A percentile compares a stretch with the other conserved stretches of the same genome.
Evolutionary conservation across 768 basidiomycete species (phyloP).

Genomic region (Grammothele lineata): DNA sequence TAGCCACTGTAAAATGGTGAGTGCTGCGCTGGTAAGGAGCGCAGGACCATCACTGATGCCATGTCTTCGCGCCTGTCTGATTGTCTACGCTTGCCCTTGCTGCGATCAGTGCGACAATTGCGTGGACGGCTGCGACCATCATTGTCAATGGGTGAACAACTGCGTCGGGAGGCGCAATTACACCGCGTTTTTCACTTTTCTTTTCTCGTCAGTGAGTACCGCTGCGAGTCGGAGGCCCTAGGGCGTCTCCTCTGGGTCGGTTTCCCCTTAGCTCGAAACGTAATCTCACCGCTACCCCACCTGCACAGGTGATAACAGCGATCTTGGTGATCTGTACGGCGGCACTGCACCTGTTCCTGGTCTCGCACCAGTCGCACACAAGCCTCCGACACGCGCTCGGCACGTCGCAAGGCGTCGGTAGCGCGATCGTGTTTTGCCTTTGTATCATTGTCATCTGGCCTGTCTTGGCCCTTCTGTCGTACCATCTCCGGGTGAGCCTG

Average conservation of each 20-base stretch:
- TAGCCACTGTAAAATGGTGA: conserved; percentile 92
- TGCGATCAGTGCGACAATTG: conserved; percentile 85
- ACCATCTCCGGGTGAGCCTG: conserved; percentile 78
- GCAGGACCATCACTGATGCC: too few species aligned
- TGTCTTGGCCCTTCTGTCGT: conserved; percentile 69
- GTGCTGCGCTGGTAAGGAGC: conserved; percentile 24
- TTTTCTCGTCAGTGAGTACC: conserved; percentile 67
- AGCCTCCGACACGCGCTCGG: conserved; percentile 44
- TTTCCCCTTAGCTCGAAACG: not conserved
- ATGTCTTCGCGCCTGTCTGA: too few species aligned
- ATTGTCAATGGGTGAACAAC: conserved; percentile 91
- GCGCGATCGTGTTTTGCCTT: conserved; percentile 75
- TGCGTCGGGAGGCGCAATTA: conserved; percentile 96
- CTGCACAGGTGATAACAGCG: conserved; percentile 60
- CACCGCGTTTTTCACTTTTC: conserved; percentile 83
- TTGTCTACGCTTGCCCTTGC: too few species aligned
- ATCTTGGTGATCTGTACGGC: conserved; percentile 78
- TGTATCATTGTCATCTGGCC: conserved; percentile 78
- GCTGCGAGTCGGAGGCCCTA: conserved; percentile 7
- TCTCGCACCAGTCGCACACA: conserved; percentile 47
- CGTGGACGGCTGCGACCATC: conserved; percentile 92
- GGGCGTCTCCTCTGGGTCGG: not conserved
- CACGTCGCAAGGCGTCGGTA: conserved; percentile 54
- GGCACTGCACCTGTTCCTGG: conserved; percentile 72
- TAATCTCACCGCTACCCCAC: conserved; percentile 10